These are phyloP conservation scores for Neocatenulostroma microsporum DNA, from an alignment of 2,329 filamentous ascomycete genomes.

Conservation along the genomic window DNA sequence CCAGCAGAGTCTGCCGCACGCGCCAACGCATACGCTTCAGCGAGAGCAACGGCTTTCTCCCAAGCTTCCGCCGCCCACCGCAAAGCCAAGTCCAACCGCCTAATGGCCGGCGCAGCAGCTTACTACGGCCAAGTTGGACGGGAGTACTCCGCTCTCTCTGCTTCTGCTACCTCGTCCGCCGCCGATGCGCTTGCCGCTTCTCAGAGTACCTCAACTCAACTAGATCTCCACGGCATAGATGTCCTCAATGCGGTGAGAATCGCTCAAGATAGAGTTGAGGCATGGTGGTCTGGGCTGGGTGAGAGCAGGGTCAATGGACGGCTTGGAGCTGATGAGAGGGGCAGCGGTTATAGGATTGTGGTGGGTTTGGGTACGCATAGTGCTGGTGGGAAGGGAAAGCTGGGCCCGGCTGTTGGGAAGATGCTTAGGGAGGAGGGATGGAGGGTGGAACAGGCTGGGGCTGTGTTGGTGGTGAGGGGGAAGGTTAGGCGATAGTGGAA, in stretches of 20 bases:
- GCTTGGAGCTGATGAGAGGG: slow-evolving; percentile 37
- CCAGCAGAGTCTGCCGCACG: slow-evolving; percentile 6
- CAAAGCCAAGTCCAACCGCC: slow-evolving; percentile 58
- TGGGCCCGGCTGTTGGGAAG: slow-evolving; percentile 73
- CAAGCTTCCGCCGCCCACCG: slow-evolving; percentile 54
- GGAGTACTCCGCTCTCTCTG: slow-evolving; percentile 52
- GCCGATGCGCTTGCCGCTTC: slow-evolving; percentile 62
- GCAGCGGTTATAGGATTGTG: slow-evolving; percentile 61
- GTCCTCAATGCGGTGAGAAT: slow-evolving; percentile 78
- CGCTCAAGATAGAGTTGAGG: slow-evolving; percentile 55
- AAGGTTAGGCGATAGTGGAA: neutral
- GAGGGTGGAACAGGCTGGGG: slow-evolving; percentile 66
- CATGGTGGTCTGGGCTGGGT: slow-evolving; percentile 70
- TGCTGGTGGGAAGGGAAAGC: slow-evolving; percentile 62
- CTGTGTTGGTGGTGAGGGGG: slow-evolving; percentile 63
- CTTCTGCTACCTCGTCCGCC: slow-evolving; percentile 53
- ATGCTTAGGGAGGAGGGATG: slow-evolving; percentile 72
- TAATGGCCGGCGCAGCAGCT: slow-evolving; percentile 67
- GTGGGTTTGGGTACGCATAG: slow-evolving; percentile 77
- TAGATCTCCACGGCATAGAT: slow-evolving; percentile 78
- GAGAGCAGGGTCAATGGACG: slow-evolving; percentile 50
- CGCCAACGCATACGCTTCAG: slow-evolving; percentile 33
- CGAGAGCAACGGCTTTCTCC: slow-evolving; percentile 45
- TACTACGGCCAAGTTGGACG: slow-evolving; percentile 67
- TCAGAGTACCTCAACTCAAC: slow-evolving; percentile 50